Conservation (phyloP, 73 alveolate genomes). For the Paramecium biaurelia region DNA sequence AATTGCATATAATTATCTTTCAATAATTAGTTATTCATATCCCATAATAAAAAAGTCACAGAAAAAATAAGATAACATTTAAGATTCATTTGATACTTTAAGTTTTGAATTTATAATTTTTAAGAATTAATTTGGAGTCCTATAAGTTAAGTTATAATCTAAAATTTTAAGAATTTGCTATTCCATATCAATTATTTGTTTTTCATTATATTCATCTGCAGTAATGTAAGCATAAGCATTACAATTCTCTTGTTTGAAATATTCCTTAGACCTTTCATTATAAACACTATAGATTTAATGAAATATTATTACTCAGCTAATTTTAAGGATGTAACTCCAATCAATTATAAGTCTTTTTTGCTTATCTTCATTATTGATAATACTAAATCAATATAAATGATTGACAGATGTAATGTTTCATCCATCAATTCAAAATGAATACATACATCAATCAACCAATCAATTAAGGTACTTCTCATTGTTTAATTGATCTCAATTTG, state of each 20-base stretch:
- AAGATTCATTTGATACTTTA: neutral
- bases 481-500: constrained; percentile 80
- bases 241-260: constrained; percentile 88
- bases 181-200: constrained; percentile 75
- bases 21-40: neutral
- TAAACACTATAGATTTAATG: constrained; percentile 62
- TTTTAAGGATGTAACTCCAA: constrained; percentile 97
- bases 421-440: constrained; percentile 89
- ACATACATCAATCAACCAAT: constrained; percentile 97
- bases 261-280: constrained; percentile 90
- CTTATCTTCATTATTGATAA: constrained; percentile 72
- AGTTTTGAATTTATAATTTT: neutral
- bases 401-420: constrained; percentile 93
- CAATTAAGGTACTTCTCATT: constrained; percentile 93
- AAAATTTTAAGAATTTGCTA: constrained; percentile 68
- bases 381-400: constrained; percentile 82
- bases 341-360: constrained; percentile 82
- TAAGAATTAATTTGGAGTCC: neutral
- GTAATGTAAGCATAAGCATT: constrained; percentile 90
- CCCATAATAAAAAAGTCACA: constrained; percentile 18
- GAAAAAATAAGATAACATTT: neutral
- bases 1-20: neutral
- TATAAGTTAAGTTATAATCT: constrained; percentile 65
- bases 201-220: constrained; percentile 82
- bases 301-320: constrained; percentile 79